Conservation (phyloP, 768 basidiomycete species). For the Panaeolus cyanescens region DNA sequence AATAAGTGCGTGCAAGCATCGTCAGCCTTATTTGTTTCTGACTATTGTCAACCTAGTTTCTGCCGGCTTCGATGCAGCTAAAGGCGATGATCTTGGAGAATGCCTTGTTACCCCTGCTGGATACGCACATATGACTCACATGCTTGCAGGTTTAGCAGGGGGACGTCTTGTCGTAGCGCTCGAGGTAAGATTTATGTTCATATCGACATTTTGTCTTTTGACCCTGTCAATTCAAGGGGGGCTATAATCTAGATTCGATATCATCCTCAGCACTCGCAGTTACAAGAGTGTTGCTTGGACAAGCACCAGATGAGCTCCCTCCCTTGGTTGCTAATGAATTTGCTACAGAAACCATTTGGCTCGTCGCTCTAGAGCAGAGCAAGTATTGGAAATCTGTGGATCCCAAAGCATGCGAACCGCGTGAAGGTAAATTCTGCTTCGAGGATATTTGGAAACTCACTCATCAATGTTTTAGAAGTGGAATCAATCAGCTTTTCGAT, state of each 20-base stretch:
- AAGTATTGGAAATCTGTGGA: slow-evolving; percentile 90
- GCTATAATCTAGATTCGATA: slow-evolving; percentile 91
- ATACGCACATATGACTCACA: slow-evolving; percentile 98
- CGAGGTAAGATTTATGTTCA: slow-evolving; percentile 61
- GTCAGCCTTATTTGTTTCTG: slow-evolving; percentile 11
- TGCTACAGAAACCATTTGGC: slow-evolving; percentile 88
- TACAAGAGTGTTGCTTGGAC: slow-evolving; percentile 84
- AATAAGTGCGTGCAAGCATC: slow-evolving; percentile 63
- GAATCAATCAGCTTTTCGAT: slow-evolving; percentile 67
- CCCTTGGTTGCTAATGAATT: slow-evolving; percentile 75
- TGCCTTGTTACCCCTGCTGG: slow-evolving; percentile 90
- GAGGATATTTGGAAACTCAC: neutral
- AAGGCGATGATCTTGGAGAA: slow-evolving; percentile 89
- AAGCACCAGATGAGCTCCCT: slow-evolving; percentile 75
- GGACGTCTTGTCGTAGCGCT: slow-evolving; percentile 92
- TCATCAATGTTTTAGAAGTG: slow-evolving; percentile 43
- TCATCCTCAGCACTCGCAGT: slow-evolving; percentile 88
- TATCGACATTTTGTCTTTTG: neutral
- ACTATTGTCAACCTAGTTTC: slow-evolving; percentile 63
- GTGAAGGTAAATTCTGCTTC: slow-evolving; percentile 54
- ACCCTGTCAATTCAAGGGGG: slow-evolving; percentile 62
- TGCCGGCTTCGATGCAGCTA: slow-evolving; percentile 96
- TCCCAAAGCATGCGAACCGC: slow-evolving; percentile 80
- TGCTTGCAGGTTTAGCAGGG: slow-evolving; percentile 85
- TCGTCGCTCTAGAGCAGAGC: slow-evolving; percentile 85